Evolutionary conservation across 768 basidiomycete genomes (phyloP).

Genomic region (Boletus fagicola): DNA sequence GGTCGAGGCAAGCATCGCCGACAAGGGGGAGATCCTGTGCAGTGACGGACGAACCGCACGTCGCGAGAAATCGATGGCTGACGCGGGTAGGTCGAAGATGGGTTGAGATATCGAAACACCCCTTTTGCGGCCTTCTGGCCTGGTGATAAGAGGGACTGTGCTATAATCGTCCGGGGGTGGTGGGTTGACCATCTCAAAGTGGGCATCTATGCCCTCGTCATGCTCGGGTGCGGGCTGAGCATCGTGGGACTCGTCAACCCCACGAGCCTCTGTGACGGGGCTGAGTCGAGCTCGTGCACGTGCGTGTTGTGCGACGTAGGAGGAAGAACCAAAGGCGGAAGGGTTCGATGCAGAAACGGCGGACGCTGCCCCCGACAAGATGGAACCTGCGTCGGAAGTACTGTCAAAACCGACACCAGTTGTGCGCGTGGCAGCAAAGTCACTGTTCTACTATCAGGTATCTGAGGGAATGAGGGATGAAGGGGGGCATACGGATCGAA

Average conservation of each 20-base stretch:
- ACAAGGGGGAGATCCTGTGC: slow-evolving; percentile 61
- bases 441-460: slow-evolving; percentile 39
- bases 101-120: slow-evolving; percentile 30
- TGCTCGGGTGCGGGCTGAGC: slow-evolving; percentile 21
- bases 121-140: slow-evolving; percentile 29
- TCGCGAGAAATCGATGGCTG: slow-evolving; percentile 48
- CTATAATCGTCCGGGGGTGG: slow-evolving; percentile 25
- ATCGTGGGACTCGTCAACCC: slow-evolving; percentile 30
- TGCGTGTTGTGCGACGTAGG: slow-evolving; percentile 36
- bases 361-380: slow-evolving; percentile 52
- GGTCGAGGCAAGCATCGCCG: slow-evolving; percentile 69
- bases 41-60: slow-evolving; percentile 45
- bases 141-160: slow-evolving; percentile 20
- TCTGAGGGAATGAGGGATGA: not conserved
- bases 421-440: slow-evolving; percentile 63
- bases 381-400: slow-evolving; percentile 60
- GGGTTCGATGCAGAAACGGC: slow-evolving; percentile 54
- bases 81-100: slow-evolving; percentile 12
- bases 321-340: slow-evolving; percentile 50
- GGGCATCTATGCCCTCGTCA: slow-evolving; percentile 37
- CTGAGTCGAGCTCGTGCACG: slow-evolving; percentile 52
- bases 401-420: slow-evolving; percentile 53
- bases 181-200: slow-evolving; percentile 58
- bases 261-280: slow-evolving; percentile 58
- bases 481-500: slow-evolving; percentile 69